A percentile compares a stretch with the other conserved stretches of the same genome.
Conservation (phyloP, 2,329 filamentous ascomycete species). For the Cercospora sp. region DNA sequence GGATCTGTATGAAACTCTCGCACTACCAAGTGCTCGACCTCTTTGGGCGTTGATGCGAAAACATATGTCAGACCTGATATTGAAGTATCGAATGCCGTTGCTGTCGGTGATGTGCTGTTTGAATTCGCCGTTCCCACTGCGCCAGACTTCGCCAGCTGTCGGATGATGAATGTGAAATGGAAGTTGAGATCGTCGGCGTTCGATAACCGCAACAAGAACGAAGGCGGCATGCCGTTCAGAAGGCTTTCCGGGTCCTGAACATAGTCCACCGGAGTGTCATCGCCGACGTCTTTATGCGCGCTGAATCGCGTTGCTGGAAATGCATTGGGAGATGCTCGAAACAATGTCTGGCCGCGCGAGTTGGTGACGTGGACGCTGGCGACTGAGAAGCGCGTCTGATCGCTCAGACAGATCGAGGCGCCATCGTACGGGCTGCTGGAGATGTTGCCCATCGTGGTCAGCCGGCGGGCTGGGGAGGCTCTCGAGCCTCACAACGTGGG, state of each 20-base stretch:
- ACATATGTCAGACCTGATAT: constrained; percentile 91
- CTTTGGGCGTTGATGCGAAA: constrained; percentile 78
- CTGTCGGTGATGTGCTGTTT: constrained; percentile 14
- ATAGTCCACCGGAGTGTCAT: constrained; percentile 80
- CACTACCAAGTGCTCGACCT: constrained; percentile 91
- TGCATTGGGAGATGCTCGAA: constrained; percentile 79
- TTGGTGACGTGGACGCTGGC: constrained; percentile 80
- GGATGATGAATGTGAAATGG: constrained; percentile 84
- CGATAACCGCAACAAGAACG: constrained; percentile 80
- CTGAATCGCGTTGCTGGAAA: constrained; percentile 80
- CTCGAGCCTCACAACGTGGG: constrained; percentile 22
- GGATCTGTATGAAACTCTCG: constrained; percentile 96
- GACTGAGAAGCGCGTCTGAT: constrained; percentile 88
- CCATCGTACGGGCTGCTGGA: constrained; percentile 85
- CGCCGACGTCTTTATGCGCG: constrained; percentile 69
- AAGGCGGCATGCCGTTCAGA: constrained; percentile 52
- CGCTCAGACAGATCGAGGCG: constrained; percentile 76
- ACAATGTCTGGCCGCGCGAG: constrained; percentile 71
- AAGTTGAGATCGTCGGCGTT: constrained; percentile 93
- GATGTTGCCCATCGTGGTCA: constrained; percentile 78
- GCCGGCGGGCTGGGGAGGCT: constrained; percentile 25
- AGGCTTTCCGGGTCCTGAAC: constrained; percentile 81
- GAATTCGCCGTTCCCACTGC: constrained; percentile 17
- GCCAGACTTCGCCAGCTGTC: constrained; percentile 50
- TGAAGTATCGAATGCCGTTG: constrained; percentile 61